Conservation (phyloP, 192 early-diverging fungal genomes). For the Podila epigama region DNA sequence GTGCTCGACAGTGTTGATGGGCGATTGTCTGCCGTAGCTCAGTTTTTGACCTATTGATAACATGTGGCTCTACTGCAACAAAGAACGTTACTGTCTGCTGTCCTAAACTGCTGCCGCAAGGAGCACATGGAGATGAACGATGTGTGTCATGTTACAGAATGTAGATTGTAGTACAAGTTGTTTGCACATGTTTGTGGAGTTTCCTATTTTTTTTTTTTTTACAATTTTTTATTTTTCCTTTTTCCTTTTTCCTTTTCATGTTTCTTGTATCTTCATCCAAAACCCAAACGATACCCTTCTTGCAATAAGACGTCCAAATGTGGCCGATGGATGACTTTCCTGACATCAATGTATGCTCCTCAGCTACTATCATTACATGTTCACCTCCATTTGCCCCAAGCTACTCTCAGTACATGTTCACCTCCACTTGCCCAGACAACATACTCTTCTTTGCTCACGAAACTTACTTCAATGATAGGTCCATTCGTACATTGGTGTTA, state of each 20-base stretch:
- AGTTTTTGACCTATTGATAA: no score
- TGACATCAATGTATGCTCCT: conserved; percentile 42
- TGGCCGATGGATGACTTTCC: conserved; percentile 52
- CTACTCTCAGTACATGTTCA: background rate
- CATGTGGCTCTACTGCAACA: no score
- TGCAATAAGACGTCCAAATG: conserved; percentile 1
- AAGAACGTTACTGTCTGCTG: no score
- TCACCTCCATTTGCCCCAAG: background rate
- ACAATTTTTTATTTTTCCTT: background rate
- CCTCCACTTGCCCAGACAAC: background rate
- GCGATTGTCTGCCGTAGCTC: no score
- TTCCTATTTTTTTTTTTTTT: background rate
- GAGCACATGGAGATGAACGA: no score
- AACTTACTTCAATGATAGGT: conserved; percentile 38
- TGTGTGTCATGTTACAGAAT: no score
- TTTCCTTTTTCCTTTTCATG: background rate
- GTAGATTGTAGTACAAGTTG: no score
- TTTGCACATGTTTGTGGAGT: no score
- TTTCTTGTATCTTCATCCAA: background rate
- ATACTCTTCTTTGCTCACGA: background rate
- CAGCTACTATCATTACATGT: background rate
- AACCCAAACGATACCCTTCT: background rate
- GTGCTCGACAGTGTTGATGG: no score
- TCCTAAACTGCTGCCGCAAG: no score
- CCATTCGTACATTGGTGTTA: conserved; percentile 66